These are phyloP conservation scores for Pseudopyricularia cyperi DNA, from an alignment of 2,329 filamentous ascomycete genomes.

Conservation along the genomic window DNA sequence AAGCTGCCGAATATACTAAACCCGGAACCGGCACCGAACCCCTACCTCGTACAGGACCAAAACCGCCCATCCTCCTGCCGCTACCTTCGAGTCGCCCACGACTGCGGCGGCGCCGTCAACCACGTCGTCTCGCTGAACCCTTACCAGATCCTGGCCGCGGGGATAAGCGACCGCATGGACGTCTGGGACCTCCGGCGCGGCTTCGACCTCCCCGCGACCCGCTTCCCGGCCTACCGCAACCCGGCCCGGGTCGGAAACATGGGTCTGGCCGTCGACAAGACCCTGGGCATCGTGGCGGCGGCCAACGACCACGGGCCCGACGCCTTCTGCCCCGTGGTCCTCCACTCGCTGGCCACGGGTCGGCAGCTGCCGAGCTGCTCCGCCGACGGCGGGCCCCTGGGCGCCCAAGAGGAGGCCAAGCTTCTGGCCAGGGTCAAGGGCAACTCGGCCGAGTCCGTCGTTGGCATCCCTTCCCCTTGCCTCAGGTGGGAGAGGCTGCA, in stretches of 20 bases:
- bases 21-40: too few relatives aligned
- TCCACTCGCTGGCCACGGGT: conserved; percentile 38
- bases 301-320: conserved; percentile 32
- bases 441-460: neutral
- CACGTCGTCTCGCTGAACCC: conserved; percentile 35
- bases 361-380: conserved; percentile 17
- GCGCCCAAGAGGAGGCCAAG: neutral
- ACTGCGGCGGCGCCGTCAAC: conserved; percentile 20
- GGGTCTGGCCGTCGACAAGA: conserved; percentile 38
- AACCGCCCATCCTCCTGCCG: conserved; percentile 6
- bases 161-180: conserved; percentile 33
- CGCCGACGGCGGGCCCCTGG: conserved; percentile 8
- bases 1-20: too few relatives aligned
- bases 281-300: conserved; percentile 37
- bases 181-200: conserved; percentile 40
- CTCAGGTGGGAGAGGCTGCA: conserved; percentile 18
- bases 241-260: conserved; percentile 20
- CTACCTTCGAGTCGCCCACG: conserved; percentile 14
- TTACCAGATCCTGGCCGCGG: conserved; percentile 39
- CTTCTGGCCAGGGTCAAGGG: conserved; percentile 4
- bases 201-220: neutral
- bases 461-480: neutral
- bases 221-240: conserved; percentile 38
- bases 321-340: conserved; percentile 17
- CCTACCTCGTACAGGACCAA: too few relatives aligned